Percentiles rank a stretch among this genome's conserved stretches.
phyloP scores from a whole-genome alignment of 2,329 filamentous ascomycete genomes.

The Aspergillus sclerotialis region DNA sequence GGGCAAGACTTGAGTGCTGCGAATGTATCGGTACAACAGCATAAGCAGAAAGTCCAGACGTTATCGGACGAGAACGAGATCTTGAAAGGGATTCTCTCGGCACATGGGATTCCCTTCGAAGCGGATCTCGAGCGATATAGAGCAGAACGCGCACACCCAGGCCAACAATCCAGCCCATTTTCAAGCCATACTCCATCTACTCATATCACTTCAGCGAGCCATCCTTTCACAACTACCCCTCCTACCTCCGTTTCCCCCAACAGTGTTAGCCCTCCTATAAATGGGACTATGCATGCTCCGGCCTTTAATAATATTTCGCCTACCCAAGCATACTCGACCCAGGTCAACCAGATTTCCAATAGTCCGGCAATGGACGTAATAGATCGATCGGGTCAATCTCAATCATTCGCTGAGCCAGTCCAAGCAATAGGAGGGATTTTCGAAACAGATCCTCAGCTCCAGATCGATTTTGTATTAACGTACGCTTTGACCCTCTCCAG shows the following conservation, averaged over 20 bases:
- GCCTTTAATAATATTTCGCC: conserved; percentile 24
- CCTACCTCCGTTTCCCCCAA: conserved; percentile 25
- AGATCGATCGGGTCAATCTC: conserved; percentile 15
- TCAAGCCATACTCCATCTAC: conserved; percentile 32
- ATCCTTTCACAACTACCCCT: conserved; percentile 25
- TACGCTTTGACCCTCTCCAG: conserved; percentile 20
- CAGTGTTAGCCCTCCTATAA: conserved; percentile 22
- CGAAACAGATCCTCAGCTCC: conserved; percentile 40
- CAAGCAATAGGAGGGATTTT: conserved; percentile 33
- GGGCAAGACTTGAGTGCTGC: conserved; percentile 62
- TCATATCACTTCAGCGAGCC: conserved; percentile 13
- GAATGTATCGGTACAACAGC: conserved; percentile 44
- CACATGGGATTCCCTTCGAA: conserved; percentile 54
- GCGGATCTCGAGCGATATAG: conserved; percentile 36
- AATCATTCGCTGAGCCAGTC: conserved; percentile 11
- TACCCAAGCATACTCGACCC: conserved; percentile 10
- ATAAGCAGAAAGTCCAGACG: conserved; percentile 68
- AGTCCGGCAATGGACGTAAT: conserved; percentile 19
- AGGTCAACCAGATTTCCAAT: conserved; percentile 14
- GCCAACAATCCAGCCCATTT: conserved; percentile 35
- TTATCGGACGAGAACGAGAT: conserved; percentile 73
- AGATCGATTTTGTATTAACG: conserved; percentile 42
- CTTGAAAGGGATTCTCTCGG: conserved; percentile 56
- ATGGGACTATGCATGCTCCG: too few relatives aligned
- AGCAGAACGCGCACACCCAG: conserved; percentile 19